A percentile compares a stretch with the other conserved stretches of the same genome.
Evolutionary conservation across 208 protist species (phyloP).

Genomic region (Porcisia hertigi): DNA sequence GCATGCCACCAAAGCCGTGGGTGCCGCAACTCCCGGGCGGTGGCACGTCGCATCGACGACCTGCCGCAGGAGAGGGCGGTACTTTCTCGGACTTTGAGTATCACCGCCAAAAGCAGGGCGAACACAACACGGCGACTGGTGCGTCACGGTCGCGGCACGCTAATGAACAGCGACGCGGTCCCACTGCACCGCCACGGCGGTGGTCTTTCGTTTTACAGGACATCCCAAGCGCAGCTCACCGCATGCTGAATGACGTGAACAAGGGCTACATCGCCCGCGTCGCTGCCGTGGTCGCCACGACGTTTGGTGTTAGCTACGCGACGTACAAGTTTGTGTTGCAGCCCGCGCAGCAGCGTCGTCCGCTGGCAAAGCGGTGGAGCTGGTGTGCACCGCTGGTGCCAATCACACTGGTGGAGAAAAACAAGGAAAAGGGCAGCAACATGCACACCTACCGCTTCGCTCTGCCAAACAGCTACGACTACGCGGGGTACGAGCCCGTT

Average conservation of each 20-base stretch:
- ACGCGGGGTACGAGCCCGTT: constrained; percentile 84
- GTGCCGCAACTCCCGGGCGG: constrained; percentile 14
- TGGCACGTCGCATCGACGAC: constrained; percentile 13
- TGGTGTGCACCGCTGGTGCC: constrained; percentile 60
- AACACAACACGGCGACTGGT: neutral
- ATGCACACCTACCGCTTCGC: constrained; percentile 82
- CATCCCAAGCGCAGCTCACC: constrained; percentile 34
- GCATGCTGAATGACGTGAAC: constrained; percentile 69
- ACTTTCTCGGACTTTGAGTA: constrained; percentile 39
- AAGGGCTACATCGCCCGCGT: constrained; percentile 71
- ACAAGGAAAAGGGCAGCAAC: constrained; percentile 43
- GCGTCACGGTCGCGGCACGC: neutral
- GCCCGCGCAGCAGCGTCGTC: constrained; percentile 50
- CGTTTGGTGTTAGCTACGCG: constrained; percentile 31
- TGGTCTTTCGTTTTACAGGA: constrained; percentile 87
- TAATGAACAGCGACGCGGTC: neutral
- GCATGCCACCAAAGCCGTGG: constrained; percentile 46
- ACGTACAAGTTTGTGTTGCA: constrained; percentile 55
- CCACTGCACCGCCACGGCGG: constrained; percentile 10
- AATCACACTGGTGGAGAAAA: constrained; percentile 75
- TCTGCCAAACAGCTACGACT: constrained; percentile 82
- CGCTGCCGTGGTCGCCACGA: constrained; percentile 14
- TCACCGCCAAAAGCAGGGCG: constrained; percentile 25
- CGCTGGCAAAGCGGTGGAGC: constrained; percentile 74
- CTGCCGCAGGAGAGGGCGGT: neutral